Evolutionary conservation across 2,329 filamentous ascomycete genomes (phyloP), one percentile per base, ranked within the genome.

Genomic region (Geoglossum cookeanum): DNA sequence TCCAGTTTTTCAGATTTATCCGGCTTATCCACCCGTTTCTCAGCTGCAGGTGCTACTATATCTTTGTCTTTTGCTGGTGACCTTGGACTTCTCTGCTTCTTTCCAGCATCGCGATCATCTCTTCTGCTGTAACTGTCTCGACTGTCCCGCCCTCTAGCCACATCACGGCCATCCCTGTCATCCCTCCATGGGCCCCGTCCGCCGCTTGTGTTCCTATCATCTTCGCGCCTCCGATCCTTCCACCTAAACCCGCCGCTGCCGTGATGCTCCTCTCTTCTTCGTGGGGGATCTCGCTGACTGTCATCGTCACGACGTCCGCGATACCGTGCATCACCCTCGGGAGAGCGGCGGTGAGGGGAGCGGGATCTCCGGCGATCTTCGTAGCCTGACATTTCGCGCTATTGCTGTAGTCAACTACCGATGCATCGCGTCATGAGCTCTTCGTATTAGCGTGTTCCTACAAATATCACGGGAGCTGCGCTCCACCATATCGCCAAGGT

Each of bases 101-200:
- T 53, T 22, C 33, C 32, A 22, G 30, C 30, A 17, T 53, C 49
- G 15, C 32, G 49, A 27, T 53, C 49, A 30, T 3, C 33, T 11
- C 49, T 32, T 33, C 32, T 32, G 33, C 49, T 35, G 17, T 53
- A 72, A 22, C 71, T 70, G 58, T 72, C 72, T 52, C 72, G 66
- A 59, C 80, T 80, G 56, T 78, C 77, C 35, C 60, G 78, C 71
- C 58, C 79, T 75, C 60, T 77, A 69, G 58, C 69, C 69, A 58
- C 72, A 68, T 33, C 76, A 73, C 44, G 72, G 69, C 42, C 74
- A 55, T 73, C 70, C 11, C 70, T 67, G 60, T 74, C 71, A 55
- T 75, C 33, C 17, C 55, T 53, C 49, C 49, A 37, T 42, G 70
- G 68, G 5, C 66, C 65, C 33, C 64, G 59, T 55, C 62, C 59